These are phyloP conservation scores for Serendipita indica DNA, from an alignment of 768 basidiomycete species.

Conservation along the genomic window DNA sequence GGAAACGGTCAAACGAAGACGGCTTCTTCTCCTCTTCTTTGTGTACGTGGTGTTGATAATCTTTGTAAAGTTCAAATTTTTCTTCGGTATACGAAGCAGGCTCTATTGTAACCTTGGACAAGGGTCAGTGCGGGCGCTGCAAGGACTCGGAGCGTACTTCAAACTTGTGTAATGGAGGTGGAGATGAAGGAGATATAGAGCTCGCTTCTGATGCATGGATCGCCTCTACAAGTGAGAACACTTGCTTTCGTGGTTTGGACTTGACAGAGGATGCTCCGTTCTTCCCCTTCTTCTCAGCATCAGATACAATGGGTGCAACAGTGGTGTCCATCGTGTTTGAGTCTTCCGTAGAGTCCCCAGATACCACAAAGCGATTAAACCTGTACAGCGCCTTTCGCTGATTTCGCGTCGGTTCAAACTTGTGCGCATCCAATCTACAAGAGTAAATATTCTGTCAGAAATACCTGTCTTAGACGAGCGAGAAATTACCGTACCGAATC, in stretches of 20 bases:
- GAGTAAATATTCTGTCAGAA: constrained; percentile 19
- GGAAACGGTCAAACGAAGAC: constrained; percentile 50
- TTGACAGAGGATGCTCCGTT: background rate
- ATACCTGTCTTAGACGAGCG: constrained; percentile 9
- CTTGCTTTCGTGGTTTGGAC: constrained; percentile 9
- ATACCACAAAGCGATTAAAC: constrained; percentile 56
- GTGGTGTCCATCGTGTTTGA: background rate
- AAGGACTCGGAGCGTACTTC: constrained; percentile 29
- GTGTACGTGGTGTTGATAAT: constrained; percentile 72
- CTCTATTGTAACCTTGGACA: constrained; percentile 51
- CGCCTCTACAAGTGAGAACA: constrained; percentile 31
- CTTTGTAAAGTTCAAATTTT: constrained; percentile 62
- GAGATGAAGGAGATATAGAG: constrained; percentile 15
- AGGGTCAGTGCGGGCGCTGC: background rate
- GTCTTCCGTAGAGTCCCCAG: constrained; percentile 23
- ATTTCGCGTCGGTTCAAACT: constrained; percentile 55
- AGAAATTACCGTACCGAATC: constrained; percentile 57
- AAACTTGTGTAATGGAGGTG: constrained; percentile 34
- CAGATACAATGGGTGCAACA: background rate
- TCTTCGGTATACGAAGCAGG: constrained; percentile 62
- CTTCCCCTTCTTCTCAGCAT: constrained; percentile 10
- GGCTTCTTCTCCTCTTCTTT: constrained; percentile 41
- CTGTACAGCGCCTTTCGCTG: constrained; percentile 51
- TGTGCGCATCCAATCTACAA: constrained; percentile 45
- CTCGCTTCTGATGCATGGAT: constrained; percentile 45